Conservation (phyloP, 2,329 filamentous ascomycete species). For the Calonectria fujianensis region DNA sequence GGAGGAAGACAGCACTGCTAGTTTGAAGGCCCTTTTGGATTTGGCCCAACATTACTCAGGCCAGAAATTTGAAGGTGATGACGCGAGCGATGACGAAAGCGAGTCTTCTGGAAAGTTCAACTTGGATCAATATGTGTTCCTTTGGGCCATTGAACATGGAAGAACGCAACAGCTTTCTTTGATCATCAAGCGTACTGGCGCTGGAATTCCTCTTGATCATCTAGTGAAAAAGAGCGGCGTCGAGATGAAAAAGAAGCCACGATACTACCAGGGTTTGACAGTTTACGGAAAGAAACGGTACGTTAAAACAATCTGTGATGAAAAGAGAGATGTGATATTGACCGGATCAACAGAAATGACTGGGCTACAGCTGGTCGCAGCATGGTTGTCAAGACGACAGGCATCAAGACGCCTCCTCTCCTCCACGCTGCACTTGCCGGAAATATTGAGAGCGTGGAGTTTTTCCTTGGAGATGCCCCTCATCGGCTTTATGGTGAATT, state of each 20-base stretch:
- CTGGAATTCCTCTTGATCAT: slow-evolving; percentile 80
- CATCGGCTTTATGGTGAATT: slow-evolving; percentile 82
- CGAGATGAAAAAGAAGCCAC: slow-evolving; percentile 77
- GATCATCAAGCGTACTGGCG: slow-evolving; percentile 80
- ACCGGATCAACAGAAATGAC: slow-evolving; percentile 68
- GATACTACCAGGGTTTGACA: slow-evolving; percentile 85
- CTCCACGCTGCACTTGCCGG: slow-evolving; percentile 74
- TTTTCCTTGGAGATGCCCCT: slow-evolving; percentile 84
- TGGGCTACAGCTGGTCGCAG: slow-evolving; percentile 81
- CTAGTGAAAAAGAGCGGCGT: slow-evolving; percentile 80
- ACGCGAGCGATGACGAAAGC: slow-evolving; percentile 59
- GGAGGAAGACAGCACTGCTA: slow-evolving; percentile 69
- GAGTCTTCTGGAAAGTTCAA: slow-evolving; percentile 59
- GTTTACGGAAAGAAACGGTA: slow-evolving; percentile 83
- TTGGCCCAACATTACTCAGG: slow-evolving; percentile 67
- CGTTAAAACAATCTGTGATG: slow-evolving; percentile 13
- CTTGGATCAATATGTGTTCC: slow-evolving; percentile 65
- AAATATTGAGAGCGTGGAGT: slow-evolving; percentile 82
- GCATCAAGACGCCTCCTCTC: slow-evolving; percentile 73
- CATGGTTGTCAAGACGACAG: slow-evolving; percentile 62
- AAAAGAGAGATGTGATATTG: slow-evolving; percentile 33
- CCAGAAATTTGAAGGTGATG: slow-evolving; percentile 59
- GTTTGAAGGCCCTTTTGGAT: slow-evolving; percentile 76
- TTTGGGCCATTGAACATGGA: slow-evolving; percentile 66
- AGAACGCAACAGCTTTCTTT: slow-evolving; percentile 75